Base-by-base conservation (phyloP, 1,284 basidiomycete genomes). In the Bondarzewia mesenterica region DNA sequence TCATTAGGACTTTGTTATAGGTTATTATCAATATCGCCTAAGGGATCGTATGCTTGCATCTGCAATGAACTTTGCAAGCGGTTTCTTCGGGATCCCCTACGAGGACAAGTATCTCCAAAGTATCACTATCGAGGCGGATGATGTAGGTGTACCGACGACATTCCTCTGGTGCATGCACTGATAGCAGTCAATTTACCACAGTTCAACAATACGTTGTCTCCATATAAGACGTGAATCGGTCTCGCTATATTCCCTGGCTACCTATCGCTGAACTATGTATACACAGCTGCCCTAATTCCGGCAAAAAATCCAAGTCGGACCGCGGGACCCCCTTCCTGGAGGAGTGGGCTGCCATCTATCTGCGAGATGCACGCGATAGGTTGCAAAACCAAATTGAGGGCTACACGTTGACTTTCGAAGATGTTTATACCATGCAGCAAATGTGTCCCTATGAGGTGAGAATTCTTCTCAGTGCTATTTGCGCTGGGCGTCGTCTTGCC, bases 371-470 rank as follows among this genome's bases (percentile, higher is more conserved):
- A 0, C 69, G 67, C 27, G 66, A 71, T 47, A 74, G 92, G n/a
- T 62, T 94, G 6, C 72, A 80, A 50, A 65, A 68, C 15, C 65
- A 79, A 54, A 59, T 85, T 40, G 55, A 73, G 3, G 92, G 90
- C 0, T 83, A 84, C 50, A 70, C 82, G 7, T 62, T 94, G 37
- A 74, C 73, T 7, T 74, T 83, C 37, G 78, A 83, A 55, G 90
- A 94, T 58, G 71, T 87, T 2, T 86, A 80, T 52, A 72, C 69
- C 6, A 75, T 88, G 71, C 86, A 89, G 57, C 80, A 89, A 62
- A 72, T 86, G 63, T 93, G 90, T 59, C 81, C 89, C 6, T 93
- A 92, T 57, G 90, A 93, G 75, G 86, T 85, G 22, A n/a, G 63
- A 59, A 35, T 26, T 27, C 5, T 3, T n/a, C 37, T 14, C 29